phyloP scores from a whole-genome alignment of 1,139 yeast genomes.

The Arxiozyma telluris region DNA sequence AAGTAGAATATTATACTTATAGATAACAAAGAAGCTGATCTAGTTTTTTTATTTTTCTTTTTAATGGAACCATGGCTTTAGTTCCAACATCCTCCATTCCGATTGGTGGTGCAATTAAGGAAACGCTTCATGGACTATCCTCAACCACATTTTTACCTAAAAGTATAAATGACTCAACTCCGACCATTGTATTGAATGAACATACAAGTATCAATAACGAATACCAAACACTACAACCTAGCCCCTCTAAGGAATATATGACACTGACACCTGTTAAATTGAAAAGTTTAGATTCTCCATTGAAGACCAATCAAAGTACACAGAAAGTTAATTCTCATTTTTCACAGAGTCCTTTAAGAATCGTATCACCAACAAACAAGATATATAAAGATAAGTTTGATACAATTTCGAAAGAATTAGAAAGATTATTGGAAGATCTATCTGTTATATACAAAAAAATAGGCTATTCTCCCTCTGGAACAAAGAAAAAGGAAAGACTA shows the following conservation, averaged over 20 bases:
- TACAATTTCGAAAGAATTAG: constrained; percentile 30
- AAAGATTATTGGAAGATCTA: constrained; percentile 28
- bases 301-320: constrained; percentile 1
- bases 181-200: background rate
- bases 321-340: background rate
- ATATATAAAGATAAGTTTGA: constrained; percentile 28
- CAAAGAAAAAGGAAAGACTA: constrained; percentile 30
- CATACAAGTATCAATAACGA: background rate
- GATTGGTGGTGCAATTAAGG: constrained; percentile 32
- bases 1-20: background rate
- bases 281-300: constrained; percentile 17
- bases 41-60: too few species aligned
- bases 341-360: background rate
- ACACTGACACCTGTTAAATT: constrained; percentile 21
- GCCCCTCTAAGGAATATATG: constrained; percentile 9
- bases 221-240: background rate
- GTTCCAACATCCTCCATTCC: constrained; percentile 11
- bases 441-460: constrained; percentile 33
- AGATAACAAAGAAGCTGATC: background rate
- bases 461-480: constrained; percentile 34
- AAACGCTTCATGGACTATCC: background rate
- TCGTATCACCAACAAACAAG: constrained; percentile 9
- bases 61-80: constrained; percentile 5
- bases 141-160: background rate
- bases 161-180: background rate